Evolutionary conservation across 306 rosid genomes (phyloP).

Genomic region (Inga oerstediana): DNA sequence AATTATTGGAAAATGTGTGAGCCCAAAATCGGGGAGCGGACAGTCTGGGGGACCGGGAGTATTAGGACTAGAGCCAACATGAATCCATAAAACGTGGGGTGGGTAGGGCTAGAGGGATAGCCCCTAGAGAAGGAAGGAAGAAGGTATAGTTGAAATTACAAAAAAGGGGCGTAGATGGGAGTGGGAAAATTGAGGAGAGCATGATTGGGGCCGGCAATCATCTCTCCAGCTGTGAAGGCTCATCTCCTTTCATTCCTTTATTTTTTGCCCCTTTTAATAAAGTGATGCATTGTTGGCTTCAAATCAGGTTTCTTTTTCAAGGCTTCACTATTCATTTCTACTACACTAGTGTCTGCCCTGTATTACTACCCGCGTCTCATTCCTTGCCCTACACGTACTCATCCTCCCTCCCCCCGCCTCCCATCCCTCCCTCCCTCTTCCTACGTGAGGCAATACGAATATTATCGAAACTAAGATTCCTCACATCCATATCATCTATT

Average conservation of each 20-base stretch:
- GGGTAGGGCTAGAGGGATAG: neutral
- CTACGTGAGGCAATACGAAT: no score
- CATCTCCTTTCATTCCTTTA: constrained; percentile 2
- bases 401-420: no score
- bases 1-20: neutral
- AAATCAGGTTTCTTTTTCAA: constrained; percentile 40
- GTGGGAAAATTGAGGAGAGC: neutral
- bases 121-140: neutral
- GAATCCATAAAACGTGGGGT: neutral
- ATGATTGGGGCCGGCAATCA: constrained; percentile 34
- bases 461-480: no score
- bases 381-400: neutral
- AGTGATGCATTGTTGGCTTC: constrained; percentile 32
- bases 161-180: neutral
- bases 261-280: constrained; percentile 26
- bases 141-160: neutral
- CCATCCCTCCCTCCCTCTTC: no score
- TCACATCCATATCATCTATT: no score
- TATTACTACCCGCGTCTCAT: neutral
- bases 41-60: no score
- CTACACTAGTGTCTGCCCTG: neutral
- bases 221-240: constrained; percentile 3
- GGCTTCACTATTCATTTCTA: constrained; percentile 20
- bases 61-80: neutral
- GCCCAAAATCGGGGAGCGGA: neutral